Evolutionary conservation across 495 filamentous ascomycete species (phyloP), one percentile per base, ranked within the genome.

Genomic region (Aspergillus sclerotioniger): DNA sequence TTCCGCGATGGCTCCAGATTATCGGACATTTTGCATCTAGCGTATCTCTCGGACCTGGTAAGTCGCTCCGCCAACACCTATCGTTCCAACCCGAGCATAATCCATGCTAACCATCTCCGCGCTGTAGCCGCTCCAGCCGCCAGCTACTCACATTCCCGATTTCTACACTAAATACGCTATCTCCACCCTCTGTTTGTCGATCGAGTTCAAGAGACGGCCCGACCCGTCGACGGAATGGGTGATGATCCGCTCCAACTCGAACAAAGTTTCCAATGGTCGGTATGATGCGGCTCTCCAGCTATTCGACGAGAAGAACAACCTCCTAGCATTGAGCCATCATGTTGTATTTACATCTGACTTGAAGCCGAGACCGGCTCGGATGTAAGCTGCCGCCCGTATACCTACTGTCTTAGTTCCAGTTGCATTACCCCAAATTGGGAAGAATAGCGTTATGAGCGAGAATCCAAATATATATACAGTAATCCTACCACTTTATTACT

Each of bases 191-290:
- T 67, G 65, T 41, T 33, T 64, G 46, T 64, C 65, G 8, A 60
- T 64, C 39, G 65, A 64, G 43, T 64, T 67, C 56, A 67, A 67
- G 56, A 62, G 59, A 33, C 62, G 62, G 17, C 65, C 65, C 44
- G 48, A 51, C 16, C 65, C 62, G 33, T 25, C 19, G 3, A 67
- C 60, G 35, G 21, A 62, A 57, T 65, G 60, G 60, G 56, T 68
- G 28, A 53, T 68, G 44, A 56, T 58, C 6, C 51, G 62, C 17
- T 67, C 65, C 13, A 58, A 62, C 39, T 67, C 65, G 13, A 19
- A 60, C 31, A 54, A 50, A 21, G 60, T 67, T 3, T n/a, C 48
- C 3, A 56, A 61, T 25, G 62, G 62, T 19, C 57, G 65, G 21
- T 67, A 67, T 29, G 65, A 65, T 49, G 60, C 61, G 28, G 56